A percentile compares a stretch with the other conserved stretches of the same genome.
phyloP scores from a whole-genome alignment of 2,329 filamentous ascomycete species.

The Alternaria panax region DNA sequence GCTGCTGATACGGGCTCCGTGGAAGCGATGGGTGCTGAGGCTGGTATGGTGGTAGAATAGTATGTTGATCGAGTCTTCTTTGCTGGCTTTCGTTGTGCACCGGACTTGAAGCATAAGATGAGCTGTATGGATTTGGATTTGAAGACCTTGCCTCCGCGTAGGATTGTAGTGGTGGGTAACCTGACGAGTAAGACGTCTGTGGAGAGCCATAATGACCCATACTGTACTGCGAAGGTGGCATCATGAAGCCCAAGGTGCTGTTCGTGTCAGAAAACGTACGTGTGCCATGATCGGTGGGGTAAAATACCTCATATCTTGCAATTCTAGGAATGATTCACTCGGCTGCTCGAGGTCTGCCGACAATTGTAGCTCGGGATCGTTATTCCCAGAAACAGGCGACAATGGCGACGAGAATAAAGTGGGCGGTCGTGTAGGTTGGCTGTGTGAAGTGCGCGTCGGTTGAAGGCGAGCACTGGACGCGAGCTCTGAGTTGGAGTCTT shows the following conservation, averaged over 20 bases:
- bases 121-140: conserved; percentile 37
- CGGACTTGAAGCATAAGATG: conserved; percentile 39
- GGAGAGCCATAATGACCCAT: conserved; percentile 47
- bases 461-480: conserved; percentile 18
- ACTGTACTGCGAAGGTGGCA: conserved; percentile 51
- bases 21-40: conserved; percentile 34
- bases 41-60: conserved; percentile 43
- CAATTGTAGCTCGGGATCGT: conserved; percentile 30
- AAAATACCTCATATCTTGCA: conserved; percentile 51
- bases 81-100: conserved; percentile 32
- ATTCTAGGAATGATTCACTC: conserved; percentile 30
- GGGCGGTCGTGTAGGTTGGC: conserved; percentile 16
- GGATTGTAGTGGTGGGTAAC: conserved; percentile 40
- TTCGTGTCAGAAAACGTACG: conserved; percentile 21
- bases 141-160: conserved; percentile 41
- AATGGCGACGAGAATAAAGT: conserved; percentile 32
- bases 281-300: background rate
- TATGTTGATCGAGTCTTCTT: conserved; percentile 40
- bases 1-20: conserved; percentile 46
- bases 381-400: conserved; percentile 31
- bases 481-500: conserved; percentile 20
- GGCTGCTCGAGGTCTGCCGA: conserved; percentile 31
- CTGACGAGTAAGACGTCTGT: conserved; percentile 41
- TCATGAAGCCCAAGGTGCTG: conserved; percentile 52
- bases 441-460: conserved; percentile 24